These are phyloP conservation scores for Phytopythium aichiense DNA, from an alignment of 352 stramenopile genomes.

Conservation along the genomic window DNA sequence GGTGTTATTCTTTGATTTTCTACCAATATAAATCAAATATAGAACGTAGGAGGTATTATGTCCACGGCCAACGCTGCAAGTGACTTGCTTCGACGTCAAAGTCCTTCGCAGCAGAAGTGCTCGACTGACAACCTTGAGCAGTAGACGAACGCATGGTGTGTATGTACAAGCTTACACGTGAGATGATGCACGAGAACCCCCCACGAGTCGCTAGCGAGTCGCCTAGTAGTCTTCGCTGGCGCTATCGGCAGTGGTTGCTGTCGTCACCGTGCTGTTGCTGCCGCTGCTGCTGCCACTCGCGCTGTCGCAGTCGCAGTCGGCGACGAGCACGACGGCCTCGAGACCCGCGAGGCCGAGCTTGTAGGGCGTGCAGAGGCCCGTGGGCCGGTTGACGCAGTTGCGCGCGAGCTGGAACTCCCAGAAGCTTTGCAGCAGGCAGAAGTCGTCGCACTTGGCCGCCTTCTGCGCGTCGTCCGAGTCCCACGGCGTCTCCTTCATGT, in stretches of 20 bases:
- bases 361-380: slow-evolving; percentile 56
- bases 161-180: no score
- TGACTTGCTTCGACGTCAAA: no score
- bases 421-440: slow-evolving; percentile 54
- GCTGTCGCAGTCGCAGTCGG: slow-evolving; percentile 42
- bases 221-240: not conserved
- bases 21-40: no score
- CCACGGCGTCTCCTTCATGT: slow-evolving; percentile 70
- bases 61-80: no score
- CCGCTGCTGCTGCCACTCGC: no score
- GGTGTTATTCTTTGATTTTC: no score
- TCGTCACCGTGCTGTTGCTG: slow-evolving; percentile 20
- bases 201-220: no score
- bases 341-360: slow-evolving; percentile 38
- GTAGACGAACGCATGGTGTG: no score
- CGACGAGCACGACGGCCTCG: slow-evolving; percentile 46
- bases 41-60: no score
- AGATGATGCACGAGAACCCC: no score
- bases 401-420: slow-evolving; percentile 51
- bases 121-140: no score
- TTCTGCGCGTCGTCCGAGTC: slow-evolving; percentile 41
- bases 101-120: no score
- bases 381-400: slow-evolving; percentile 55
- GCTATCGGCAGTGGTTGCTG: not conserved
- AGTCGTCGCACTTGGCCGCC: slow-evolving; percentile 51